Evolutionary conservation across 148 eudicot species (phyloP), one percentile per base, ranked within the genome.

Genomic region (Cornus suecica): DNA sequence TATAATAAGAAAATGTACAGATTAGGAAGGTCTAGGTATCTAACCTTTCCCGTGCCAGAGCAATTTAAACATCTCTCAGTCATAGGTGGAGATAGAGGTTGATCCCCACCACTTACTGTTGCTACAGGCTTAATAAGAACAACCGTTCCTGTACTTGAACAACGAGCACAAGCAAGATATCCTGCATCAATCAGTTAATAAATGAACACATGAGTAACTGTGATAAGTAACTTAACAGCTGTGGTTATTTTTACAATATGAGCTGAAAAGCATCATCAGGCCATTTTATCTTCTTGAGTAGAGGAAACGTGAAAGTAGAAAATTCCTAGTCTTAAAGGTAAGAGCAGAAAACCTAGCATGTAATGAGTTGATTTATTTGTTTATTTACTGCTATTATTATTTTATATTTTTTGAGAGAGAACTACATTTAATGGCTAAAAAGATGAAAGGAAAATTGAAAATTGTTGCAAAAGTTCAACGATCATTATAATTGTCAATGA

Each of bases 131-230:
- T 90, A 76, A 88, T 83, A 74, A 92, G 92, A 73, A 94, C 89
- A 68, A 94, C 87, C 6, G 94, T 81, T 31, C 99, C 99, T 74
- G 96, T 87, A 79, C 84, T 94, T 51, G 92, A 83, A 81, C 98
- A 94, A 64, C 99, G 97, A 73, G 99, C 99, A 87, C 99, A 94
- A 65, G 97, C 97, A 79, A 94, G 89, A 83, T 94, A 94, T 63
- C 99, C 99, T 94, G 88, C 86, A 84, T 75, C 16, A 51, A 73
- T 61, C 30, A 73, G 68, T 24, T 77, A 76, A 45, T 23, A 56
- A 32, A 16, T 72, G 58, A 52, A 20, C 18, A 20, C 68, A 63
- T 10, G 48, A 56, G 1, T 23, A 20, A 8, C 51, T 45, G 10
- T 1, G 14, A 45, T 45, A 45, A 45, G 5, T 7, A 11, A 8